Evolutionary conservation across 2,329 filamentous ascomycete species (phyloP), one percentile per base, ranked within the genome.

Genomic region (Fusarium praegraminearum): DNA sequence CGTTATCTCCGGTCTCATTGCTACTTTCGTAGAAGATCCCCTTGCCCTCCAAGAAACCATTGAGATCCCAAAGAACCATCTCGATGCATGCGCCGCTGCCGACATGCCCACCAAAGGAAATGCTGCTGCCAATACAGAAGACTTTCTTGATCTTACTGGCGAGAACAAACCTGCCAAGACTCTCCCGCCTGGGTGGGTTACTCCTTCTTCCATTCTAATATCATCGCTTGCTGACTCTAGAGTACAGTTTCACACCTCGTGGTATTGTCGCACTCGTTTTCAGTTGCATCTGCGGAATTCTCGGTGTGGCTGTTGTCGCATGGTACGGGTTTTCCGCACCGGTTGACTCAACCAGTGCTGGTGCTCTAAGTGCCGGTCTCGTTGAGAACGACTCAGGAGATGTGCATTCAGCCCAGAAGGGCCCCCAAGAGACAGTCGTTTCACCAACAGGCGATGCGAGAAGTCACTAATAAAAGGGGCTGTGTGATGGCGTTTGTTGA

Each of bases 181-280:
- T 28, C 74, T 95, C n/a, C 91, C 91, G 0, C 82, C 81, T 3
- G 92, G 92, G 82, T 85, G 79, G 54, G 55, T 32, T 38, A 46
- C 12, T 20, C 10, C 20, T 13, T 36, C 7, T 8, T n/a, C 36
- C 8, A 8, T 43, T 36, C 28, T n/a, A 26, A 4, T 15, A 41
- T 32, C 16, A 20, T 3, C 20, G 13, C 50, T 41, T 8, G 24
- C 41, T 69, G 36, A 53, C 47, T 22, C 30, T 30, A 22, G 12
- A 41, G 20, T 18, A 6, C n/a, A 85, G 84, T 2, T 94, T 94
- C 76, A 93, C 90, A 1, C 78, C 90, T 0, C 84, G 85, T 33
- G 93, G 93, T 10, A 91, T 92, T 49, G 89, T 93, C 2, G 93
- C 93, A 11, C 80, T 96, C 70, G 90, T 91, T 9, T 94, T 95